Evolutionary conservation across 495 filamentous ascomycete genomes (phyloP).

Genomic region (Copromyces sp.): DNA sequence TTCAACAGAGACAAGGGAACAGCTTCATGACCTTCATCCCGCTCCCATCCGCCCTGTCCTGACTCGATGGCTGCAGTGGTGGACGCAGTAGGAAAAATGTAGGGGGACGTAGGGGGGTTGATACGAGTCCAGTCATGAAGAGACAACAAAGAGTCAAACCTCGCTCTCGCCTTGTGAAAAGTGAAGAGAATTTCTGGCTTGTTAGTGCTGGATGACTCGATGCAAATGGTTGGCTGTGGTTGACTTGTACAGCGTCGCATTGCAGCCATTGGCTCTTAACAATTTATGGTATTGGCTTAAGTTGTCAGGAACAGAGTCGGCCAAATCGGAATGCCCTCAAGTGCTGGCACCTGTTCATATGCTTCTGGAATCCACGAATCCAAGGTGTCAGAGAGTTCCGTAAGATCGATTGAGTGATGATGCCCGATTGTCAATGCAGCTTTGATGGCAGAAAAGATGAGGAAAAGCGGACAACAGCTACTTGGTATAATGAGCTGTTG

Average conservation of each 20-base stretch:
- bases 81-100: neutral
- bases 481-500: neutral
- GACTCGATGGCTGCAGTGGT: neutral
- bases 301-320: neutral
- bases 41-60: neutral
- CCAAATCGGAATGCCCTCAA: neutral
- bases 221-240: neutral
- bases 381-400: neutral
- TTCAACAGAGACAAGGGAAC: neutral
- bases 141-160: neutral
- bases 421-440: neutral
- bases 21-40: neutral
- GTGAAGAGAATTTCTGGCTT: neutral
- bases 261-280: neutral
- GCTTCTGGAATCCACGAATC: neutral
- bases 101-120: neutral
- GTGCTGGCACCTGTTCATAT: neutral
- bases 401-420: neutral
- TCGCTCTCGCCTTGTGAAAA: neutral
- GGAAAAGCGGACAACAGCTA: neutral
- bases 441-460: neutral
- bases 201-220: neutral
- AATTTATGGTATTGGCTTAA: neutral
- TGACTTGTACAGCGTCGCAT: neutral
- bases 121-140: neutral